phyloP scores from a whole-genome alignment of 208 protist species.

The Crithidia bombi region DNA sequence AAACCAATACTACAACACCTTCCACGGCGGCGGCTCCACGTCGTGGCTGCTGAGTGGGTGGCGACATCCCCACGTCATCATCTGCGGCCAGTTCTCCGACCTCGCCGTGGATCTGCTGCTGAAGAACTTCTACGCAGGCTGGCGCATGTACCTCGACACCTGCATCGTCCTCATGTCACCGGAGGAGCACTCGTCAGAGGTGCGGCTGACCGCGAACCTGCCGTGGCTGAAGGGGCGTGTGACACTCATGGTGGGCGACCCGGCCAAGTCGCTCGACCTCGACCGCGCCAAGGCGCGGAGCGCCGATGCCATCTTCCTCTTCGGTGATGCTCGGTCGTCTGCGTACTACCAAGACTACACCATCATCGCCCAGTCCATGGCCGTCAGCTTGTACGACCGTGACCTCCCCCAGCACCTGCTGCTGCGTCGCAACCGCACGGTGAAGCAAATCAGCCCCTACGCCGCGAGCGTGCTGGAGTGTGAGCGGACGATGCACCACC shows the following conservation, averaged over 20 bases:
- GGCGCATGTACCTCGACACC: conserved; percentile 77
- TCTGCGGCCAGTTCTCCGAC: conserved; percentile 73
- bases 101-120: conserved; percentile 71
- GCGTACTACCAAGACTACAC: conserved; percentile 84
- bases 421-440: conserved; percentile 63
- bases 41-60: conserved; percentile 34
- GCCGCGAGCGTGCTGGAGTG: conserved; percentile 74
- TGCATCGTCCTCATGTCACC: conserved; percentile 72
- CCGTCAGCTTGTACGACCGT: conserved; percentile 64
- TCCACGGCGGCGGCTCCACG: conserved; percentile 30
- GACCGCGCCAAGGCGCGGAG: conserved; percentile 58
- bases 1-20: conserved; percentile 60
- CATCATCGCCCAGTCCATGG: conserved; percentile 72
- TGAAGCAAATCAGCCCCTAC: conserved; percentile 63
- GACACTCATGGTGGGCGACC: conserved; percentile 73
- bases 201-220: conserved; percentile 63
- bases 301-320: conserved; percentile 86
- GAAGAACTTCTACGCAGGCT: conserved; percentile 80
- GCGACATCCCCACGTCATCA: conserved; percentile 65
- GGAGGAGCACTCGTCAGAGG: conserved; percentile 57
- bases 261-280: conserved; percentile 53
- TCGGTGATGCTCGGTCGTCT: conserved; percentile 66
- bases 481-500: conserved; percentile 71
- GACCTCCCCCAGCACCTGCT: conserved; percentile 79
- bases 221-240: conserved; percentile 80